Evolutionary conservation across 2,329 filamentous ascomycete species (phyloP), one percentile per base, ranked within the genome.

Genomic region (Capronia americana): DNA sequence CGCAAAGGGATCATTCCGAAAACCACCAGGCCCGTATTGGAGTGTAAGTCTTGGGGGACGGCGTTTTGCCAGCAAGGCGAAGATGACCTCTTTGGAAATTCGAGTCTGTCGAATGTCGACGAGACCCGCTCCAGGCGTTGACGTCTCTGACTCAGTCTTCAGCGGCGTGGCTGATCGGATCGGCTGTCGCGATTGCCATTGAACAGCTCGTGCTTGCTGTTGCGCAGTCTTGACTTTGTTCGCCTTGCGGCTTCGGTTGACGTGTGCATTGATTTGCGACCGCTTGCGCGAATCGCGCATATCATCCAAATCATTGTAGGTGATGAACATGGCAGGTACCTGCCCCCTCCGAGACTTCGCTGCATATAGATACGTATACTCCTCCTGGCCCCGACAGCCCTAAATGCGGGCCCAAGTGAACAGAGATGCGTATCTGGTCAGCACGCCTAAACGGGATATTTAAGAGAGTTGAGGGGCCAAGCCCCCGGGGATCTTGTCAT

Each of bases 271-370:
- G 57, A 60, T 60, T 26, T 60, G 57, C 26, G 57, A 60, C 4
- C 57, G 57, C 30, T 60, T 60, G 41, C 57, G 57, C 41, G 57
- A 11, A 34, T 60, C 57, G 44, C 57, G 57, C 57, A 60, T 51
- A 24, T 60, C 57, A n/a, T 60, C 57, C 57, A 60, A 34, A 41
- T 60, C 46, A 53, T 53, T 60, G 46, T 60, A 60, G 28, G 44
- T 51, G 57, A 60, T 60, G 57, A 60, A 60, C 57, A 60, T 60
- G 57, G 24, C 57, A 46, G 46, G 20, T 30, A 23, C 30, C 28
- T 51, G 44, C 32, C 34, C 11, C 23, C 26, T 34, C 28, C 28
- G 23, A 28, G 34, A 46, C 44, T 53, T 24, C 20, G 14, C 46
- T 26, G 30, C 28, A 30, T 26, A 11, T n/a, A 24, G 10, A 10